Base-by-base conservation (phyloP, 192 early-diverging fungal species). In the Coemansia sp. region DNA sequence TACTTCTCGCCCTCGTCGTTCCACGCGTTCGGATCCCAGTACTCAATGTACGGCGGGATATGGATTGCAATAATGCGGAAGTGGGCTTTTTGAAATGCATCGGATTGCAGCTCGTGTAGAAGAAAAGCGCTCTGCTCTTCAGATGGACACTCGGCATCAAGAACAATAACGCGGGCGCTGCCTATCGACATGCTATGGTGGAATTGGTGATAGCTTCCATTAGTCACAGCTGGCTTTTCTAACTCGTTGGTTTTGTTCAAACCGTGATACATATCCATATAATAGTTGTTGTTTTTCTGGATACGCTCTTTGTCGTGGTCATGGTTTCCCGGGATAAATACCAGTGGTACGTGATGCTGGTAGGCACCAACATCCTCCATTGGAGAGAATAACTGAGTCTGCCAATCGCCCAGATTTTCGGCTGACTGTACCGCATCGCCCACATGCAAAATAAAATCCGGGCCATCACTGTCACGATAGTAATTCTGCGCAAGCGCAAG, bases 321-420 rank as follows among this genome's bases (percentile, higher is more conserved):
- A 59, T 92, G 90, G 70, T 92, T 92, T 22, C 90, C 90, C 20
- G 89, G 90, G 9, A 85, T 86, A 76, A 89, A 90, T 52, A 90
- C 87, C 30, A 88, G 42, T 4, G 90, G 88, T 7, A 78, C 75
- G 0, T 54, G 74, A 71, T 90, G 89, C 0, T 75, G 81, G n/a
- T 86, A 72, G 14, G 64, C 72, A 63, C 68, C 71, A n/a, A 75
- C 77, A 39, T 85, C 71, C 1, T 86, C 86, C 27, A 92, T 46
- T 7, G 90, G 90, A 57, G 85, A 79, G 27, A 82, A 82, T 63
- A 90, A 80, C 62, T 92, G 88, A 1, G 78, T 87, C 51, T 92
- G 88, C 90, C 90, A 92, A 62, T 90, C 87, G 39, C 76, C 76
- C 22, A 90, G 66, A 23, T 78, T 83, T 0, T 65, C 33, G 27